Base-by-base conservation (phyloP, 805 yeast species). In the Komagataella phaffii region DNA sequence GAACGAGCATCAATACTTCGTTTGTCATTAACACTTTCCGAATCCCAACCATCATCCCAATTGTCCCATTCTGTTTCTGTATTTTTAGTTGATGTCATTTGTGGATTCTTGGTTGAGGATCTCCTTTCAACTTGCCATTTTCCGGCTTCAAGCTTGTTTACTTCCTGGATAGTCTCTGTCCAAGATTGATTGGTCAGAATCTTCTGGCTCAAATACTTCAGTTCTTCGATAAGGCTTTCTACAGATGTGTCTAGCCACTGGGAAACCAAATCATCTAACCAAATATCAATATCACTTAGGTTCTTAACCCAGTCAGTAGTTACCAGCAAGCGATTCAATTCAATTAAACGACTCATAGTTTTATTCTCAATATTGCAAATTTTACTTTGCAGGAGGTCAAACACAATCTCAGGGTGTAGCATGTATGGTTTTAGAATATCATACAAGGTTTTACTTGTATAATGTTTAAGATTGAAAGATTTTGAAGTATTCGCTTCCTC, bases 221-320 rank as follows among this genome's bases (percentile, higher is more conserved):
- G n/a, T 24, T 47, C 24, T 19, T 30, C 46, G 12, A 46, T 40
- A 6, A 46, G 18, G n/a, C 10, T 21, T 14, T 50, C 52, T 6
- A 47, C 23, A 18, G 47, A 49, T 6, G n/a, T 40, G 5, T 50
- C 52, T 3, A 43, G 23, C 52, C 52, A 50, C n/a, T 43, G 23
- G 7, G 40, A 14, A 6, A 50, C 43, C 17, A 30, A 19, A 8
- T 50, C 52, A 21, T 50, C 52, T n/a, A 46, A 3, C 52, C 52
- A 50, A 17, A 43, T 14, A 17, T 46, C 49, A 10, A 50, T 50
- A 14, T n/a, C 49, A 17, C 43, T 23, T 12, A 40, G 17, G 30
- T 17, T 40, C 10, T 43, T 17, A 21, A 18, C 21, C 51, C 51
- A 49, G 17, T 36, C 46, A 7, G 47, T 17, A 6, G 17, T 43